These are phyloP conservation scores for Epithele typhae DNA, from an alignment of 768 basidiomycete genomes.

Conservation along the genomic window DNA sequence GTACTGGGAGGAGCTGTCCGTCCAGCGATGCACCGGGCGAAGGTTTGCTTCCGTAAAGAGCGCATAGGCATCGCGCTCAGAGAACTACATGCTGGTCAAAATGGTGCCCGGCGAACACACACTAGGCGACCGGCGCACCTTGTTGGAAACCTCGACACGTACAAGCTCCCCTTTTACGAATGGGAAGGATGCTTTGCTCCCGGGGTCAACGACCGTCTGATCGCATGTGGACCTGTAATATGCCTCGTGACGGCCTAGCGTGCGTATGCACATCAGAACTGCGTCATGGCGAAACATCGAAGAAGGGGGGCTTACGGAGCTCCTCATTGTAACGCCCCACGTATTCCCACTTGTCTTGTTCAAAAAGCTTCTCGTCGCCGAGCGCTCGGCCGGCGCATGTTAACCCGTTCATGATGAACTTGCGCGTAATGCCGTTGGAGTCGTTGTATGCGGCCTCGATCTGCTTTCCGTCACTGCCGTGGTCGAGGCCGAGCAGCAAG, in stretches of 20 bases:
- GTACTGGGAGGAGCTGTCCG: slow-evolving; percentile 64
- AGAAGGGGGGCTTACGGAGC: slow-evolving; percentile 32
- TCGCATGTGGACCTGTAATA: slow-evolving; percentile 65
- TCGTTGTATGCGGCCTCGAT: slow-evolving; percentile 91
- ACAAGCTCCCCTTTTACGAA: slow-evolving; percentile 74
- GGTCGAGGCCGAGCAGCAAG: slow-evolving; percentile 87
- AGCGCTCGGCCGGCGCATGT: slow-evolving; percentile 62
- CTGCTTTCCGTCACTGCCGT: slow-evolving; percentile 60
- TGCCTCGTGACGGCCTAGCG: slow-evolving; percentile 75
- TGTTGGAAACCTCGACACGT: slow-evolving; percentile 83
- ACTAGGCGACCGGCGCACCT: slow-evolving; percentile 44
- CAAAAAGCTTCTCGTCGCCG: slow-evolving; percentile 62
- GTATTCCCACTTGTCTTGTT: slow-evolving; percentile 73
- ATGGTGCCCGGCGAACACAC: background rate
- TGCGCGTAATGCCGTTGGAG: slow-evolving; percentile 59
- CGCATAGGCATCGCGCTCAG: slow-evolving; percentile 58
- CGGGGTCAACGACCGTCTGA: slow-evolving; percentile 55
- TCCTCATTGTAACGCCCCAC: slow-evolving; percentile 53
- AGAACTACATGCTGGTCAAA: slow-evolving; percentile 52
- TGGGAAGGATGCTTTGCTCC: slow-evolving; percentile 35
- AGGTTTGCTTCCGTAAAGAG: slow-evolving; percentile 75
- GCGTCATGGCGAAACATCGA: too few species aligned
- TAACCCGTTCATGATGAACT: slow-evolving; percentile 87
- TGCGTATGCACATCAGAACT: too few species aligned
- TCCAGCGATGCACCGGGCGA: slow-evolving; percentile 86